Conservation (phyloP, 768 basidiomycete species). For the Russula brevipes region DNA sequence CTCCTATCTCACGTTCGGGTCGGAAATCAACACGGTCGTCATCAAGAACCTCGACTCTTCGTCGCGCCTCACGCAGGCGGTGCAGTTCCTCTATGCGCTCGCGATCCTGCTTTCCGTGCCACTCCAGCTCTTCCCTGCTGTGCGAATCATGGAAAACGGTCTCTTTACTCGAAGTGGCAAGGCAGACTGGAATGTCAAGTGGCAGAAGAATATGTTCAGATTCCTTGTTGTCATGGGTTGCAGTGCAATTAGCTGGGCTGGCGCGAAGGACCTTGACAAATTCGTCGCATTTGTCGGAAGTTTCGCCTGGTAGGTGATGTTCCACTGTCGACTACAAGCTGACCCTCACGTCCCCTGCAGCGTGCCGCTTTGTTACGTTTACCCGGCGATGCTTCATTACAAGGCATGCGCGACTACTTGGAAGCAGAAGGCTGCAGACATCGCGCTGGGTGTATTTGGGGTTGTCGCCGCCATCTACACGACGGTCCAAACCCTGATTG, state of each 20-base stretch:
- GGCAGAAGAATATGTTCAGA: constrained; percentile 91
- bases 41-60: constrained; percentile 86
- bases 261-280: constrained; percentile 88
- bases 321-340: neutral
- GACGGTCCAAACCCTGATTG: constrained; percentile 70
- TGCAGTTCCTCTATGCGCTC: constrained; percentile 84
- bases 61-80: constrained; percentile 83
- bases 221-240: constrained; percentile 72
- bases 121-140: constrained; percentile 95
- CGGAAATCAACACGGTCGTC: constrained; percentile 85
- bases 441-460: constrained; percentile 72
- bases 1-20: constrained; percentile 84
- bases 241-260: constrained; percentile 75
- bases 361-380: constrained; percentile 89
- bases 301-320: constrained; percentile 75
- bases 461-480: constrained; percentile 69
- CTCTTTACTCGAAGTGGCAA: constrained; percentile 88
- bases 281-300: constrained; percentile 91
- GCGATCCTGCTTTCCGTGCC: constrained; percentile 91
- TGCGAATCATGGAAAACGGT: constrained; percentile 95
- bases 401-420: constrained; percentile 74
- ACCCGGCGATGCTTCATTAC: constrained; percentile 90
- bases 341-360: constrained; percentile 36
- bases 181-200: constrained; percentile 74
- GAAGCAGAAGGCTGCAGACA: constrained; percentile 61